Evolutionary conservation across 352 stramenopile species (phyloP).

Genomic region (Pythium dissimile): DNA sequence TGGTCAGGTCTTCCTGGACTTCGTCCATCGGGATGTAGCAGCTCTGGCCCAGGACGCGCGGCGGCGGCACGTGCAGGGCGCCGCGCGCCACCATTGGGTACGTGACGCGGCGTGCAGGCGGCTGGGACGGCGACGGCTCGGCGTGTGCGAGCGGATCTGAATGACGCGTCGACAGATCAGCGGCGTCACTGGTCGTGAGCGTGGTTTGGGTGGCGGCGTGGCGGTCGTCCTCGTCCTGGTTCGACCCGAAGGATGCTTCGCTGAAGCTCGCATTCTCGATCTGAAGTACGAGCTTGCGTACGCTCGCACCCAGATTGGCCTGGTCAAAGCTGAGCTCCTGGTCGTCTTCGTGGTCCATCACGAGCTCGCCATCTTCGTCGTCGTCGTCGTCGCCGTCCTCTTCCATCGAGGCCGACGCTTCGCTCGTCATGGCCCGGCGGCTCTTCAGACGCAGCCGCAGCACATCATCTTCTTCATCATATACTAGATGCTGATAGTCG

Average conservation of each 20-base stretch:
- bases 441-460: conserved; percentile 2
- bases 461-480: conserved; percentile 13
- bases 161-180: not conserved
- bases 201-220: conserved; percentile 3
- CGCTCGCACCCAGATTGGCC: conserved; percentile 36
- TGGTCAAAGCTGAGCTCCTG: conserved; percentile 45
- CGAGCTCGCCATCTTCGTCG: conserved; percentile 1
- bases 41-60: conserved; percentile 2
- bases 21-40: conserved; percentile 35
- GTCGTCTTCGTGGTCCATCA: conserved; percentile 8
- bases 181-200: conserved; percentile 1
- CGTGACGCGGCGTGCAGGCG: conserved; percentile 11
- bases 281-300: conserved; percentile 43
- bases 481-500: conserved; percentile 14
- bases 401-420: not conserved
- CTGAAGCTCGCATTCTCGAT: conserved; percentile 46
- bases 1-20: conserved; percentile 64
- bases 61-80: not conserved
- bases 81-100: conserved; percentile 7
- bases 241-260: conserved; percentile 26
- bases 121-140: not conserved
- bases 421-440: not conserved
- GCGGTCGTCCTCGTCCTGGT: conserved; percentile 36
- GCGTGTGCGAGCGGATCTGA: conserved; percentile 11
- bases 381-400: conserved; percentile 2